Percentiles rank a stretch among this genome's conserved stretches.
These are phyloP conservation scores for Starmerella geochares DNA, from an alignment of 805 yeast species.

Conservation along the genomic window DNA sequence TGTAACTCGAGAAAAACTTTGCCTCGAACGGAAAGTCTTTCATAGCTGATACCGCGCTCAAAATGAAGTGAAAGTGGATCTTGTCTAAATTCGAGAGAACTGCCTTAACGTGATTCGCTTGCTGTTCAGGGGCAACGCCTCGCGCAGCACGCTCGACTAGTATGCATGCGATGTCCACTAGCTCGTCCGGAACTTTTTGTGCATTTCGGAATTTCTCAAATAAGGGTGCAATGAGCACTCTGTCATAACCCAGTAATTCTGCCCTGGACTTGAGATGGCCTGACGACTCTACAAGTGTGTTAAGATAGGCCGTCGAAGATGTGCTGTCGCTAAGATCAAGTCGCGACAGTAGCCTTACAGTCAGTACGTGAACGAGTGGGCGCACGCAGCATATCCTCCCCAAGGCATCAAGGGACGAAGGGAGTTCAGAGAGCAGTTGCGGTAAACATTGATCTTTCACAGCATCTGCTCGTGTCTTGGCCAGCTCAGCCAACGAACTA, in stretches of 20 bases:
- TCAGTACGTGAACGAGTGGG: slow-evolving; percentile 33
- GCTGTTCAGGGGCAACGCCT: slow-evolving; percentile 18
- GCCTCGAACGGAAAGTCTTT: slow-evolving; percentile 9
- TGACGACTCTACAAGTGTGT: slow-evolving; percentile 28
- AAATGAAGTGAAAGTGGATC: slow-evolving; percentile 13
- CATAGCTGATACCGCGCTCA: slow-evolving; percentile 16
- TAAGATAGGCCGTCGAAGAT: slow-evolving; percentile 19
- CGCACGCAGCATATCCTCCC: slow-evolving; percentile 31
- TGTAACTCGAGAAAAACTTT: slow-evolving; percentile 35
- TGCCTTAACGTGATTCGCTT: slow-evolving; percentile 13
- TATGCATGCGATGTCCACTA: slow-evolving; percentile 21
- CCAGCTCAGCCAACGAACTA: slow-evolving; percentile 43
- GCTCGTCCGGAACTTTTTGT: background rate
- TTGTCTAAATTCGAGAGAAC: slow-evolving; percentile 2
- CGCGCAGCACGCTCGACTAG: slow-evolving; percentile 26
- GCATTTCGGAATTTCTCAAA: slow-evolving; percentile 1
- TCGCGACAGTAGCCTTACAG: slow-evolving; percentile 34
- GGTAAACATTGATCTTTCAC: slow-evolving; percentile 47
- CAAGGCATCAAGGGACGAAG: slow-evolving; percentile 36
- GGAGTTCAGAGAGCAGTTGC: slow-evolving; percentile 41
- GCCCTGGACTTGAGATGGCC: slow-evolving; percentile 9
- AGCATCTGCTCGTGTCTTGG: slow-evolving; percentile 33
- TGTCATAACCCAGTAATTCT: slow-evolving; percentile 23
- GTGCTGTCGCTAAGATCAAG: slow-evolving; percentile 14
- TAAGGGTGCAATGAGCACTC: slow-evolving; percentile 2